These are phyloP conservation scores for Ogataea corticis DNA, from an alignment of 805 yeast species.

Conservation along the genomic window DNA sequence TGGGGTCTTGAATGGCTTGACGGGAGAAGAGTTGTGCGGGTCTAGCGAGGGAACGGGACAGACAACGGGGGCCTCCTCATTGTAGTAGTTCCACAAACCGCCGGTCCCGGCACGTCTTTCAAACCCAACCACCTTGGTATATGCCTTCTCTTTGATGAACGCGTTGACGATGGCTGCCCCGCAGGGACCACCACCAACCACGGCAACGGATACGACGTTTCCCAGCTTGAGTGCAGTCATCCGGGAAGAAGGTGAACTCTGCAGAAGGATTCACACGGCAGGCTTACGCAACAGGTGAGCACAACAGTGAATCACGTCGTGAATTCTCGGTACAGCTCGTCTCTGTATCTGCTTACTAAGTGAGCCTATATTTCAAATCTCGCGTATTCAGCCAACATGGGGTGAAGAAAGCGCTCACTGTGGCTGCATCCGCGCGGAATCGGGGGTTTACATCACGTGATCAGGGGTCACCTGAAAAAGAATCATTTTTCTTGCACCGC, in stretches of 20 bases:
- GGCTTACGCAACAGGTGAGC: too few species aligned
- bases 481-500: not conserved
- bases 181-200: conserved; percentile 79
- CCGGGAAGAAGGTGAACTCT: not conserved
- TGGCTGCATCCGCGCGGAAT: not conserved
- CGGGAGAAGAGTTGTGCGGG: conserved; percentile 19
- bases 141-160: conserved; percentile 49
- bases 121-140: conserved; percentile 52
- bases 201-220: conserved; percentile 45
- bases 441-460: too few species aligned
- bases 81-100: conserved; percentile 75
- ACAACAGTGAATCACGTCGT: not conserved
- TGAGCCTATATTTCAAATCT: too few species aligned
- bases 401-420: too few species aligned
- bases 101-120: conserved; percentile 64
- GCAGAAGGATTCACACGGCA: too few species aligned
- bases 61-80: conserved; percentile 22
- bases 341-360: too few species aligned
- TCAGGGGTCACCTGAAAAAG: too few species aligned
- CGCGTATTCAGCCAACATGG: too few species aligned
- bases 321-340: too few species aligned
- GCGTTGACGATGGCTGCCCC: conserved; percentile 72
- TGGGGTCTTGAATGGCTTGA: conserved; percentile 13
- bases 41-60: conserved; percentile 32
- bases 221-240: conserved; percentile 16